phyloP scores from a whole-genome alignment of 192 early-diverging fungal genomes.

The Funneliformis mosseae region DNA sequence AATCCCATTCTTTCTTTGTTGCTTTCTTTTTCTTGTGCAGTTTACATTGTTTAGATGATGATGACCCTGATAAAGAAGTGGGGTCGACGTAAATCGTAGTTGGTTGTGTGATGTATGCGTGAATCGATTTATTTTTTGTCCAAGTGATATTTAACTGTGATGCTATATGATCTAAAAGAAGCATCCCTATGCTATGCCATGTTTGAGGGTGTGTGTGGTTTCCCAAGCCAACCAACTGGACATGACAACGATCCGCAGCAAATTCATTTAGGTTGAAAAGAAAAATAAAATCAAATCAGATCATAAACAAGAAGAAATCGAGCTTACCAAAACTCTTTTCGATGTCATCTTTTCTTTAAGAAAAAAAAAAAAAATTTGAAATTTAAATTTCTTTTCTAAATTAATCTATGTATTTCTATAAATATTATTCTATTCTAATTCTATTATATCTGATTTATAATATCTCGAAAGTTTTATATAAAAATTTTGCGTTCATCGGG shows the following conservation, averaged over 20 bases:
- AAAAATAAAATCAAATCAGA: not conserved
- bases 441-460: too few relatives aligned
- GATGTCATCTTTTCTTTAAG: not conserved
- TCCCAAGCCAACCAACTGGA: constrained; percentile 69
- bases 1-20: not conserved
- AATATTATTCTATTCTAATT: too few relatives aligned
- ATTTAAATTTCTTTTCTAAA: too few relatives aligned
- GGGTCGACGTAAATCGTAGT: constrained; percentile 32
- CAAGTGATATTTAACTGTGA: constrained; percentile 48
- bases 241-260: not conserved
- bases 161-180: constrained; percentile 62
- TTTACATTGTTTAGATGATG: constrained; percentile 22
- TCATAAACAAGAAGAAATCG: not conserved
- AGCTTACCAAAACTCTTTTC: not conserved
- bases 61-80: not conserved
- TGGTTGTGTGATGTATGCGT: constrained; percentile 37
- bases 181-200: constrained; percentile 75
- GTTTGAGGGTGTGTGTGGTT: constrained; percentile 67
- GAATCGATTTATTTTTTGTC: constrained; percentile 39
- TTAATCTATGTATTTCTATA: too few relatives aligned
- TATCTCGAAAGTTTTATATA: too few relatives aligned
- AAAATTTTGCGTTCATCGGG: too few relatives aligned
- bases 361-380: too few relatives aligned
- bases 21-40: not conserved
- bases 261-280: not conserved